Base-by-base conservation (phyloP, 495 filamentous ascomycete species). In the Hypoxylon perforatum region DNA sequence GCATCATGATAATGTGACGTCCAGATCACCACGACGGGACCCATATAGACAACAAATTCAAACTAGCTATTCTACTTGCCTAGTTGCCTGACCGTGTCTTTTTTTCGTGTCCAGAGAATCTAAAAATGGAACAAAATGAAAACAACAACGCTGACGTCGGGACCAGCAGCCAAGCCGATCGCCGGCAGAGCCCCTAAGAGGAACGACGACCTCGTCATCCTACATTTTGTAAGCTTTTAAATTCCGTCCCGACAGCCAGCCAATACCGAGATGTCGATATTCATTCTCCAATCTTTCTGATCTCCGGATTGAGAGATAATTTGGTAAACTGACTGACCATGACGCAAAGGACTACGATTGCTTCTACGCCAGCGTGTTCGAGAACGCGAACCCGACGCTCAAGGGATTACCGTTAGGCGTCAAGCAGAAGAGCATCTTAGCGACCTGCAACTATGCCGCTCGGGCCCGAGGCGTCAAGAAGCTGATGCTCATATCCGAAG, bases 391-490 rank as follows among this genome's bases (percentile, higher is more conserved):
- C 66, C 92, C 94, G 0, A 76, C 82, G 0, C 80, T 97, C 62
- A 93, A 87, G 63, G 78, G 84, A 0, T 76, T 90, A 39, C 92
- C 93, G 8, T 78, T 97, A 44, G 84, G 80, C 22, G 76, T 86
- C 56, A 79, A 82, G 72, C 84, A 87, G 73, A 97, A 97, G 78
- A 90, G 92, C 69, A 96, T 97, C 44, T 86, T 97, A 22, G 94
- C 93, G 42, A 98, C 94, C 4, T 97, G 93, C 83, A 97, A 98
- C 77, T 97, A 97, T 74, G 92, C 90, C 71, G 94, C 94, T 6
- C 86, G 94, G 5, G 72, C 74, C 17, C 80, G 87, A 33, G 94
- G 94, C 22, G 81, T 97, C 38, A 84, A 84, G 77, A 97, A 98
- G 79, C 81, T 97, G 25, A 91, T 93, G 77, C 81, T 91, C 36